Base-by-base conservation (phyloP, 2,329 filamentous ascomycete genomes). In the Apiospora rasikravindrae region DNA sequence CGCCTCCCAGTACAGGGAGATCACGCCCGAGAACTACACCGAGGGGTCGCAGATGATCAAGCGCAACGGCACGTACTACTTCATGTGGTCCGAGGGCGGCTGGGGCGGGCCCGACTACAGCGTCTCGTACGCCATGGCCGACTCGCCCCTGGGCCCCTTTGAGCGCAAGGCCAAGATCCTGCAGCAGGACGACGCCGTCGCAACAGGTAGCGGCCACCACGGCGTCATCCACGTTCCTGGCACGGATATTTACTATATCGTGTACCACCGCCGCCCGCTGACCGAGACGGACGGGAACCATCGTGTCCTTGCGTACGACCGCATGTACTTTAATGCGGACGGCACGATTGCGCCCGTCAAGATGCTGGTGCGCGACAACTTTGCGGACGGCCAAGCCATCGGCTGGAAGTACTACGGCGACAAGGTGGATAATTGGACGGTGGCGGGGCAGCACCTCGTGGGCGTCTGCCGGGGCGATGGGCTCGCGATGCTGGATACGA, bases 51-150 rank as follows among this genome's bases (percentile, higher is more conserved):
- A 82, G 78, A 83, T 86, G 82, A 74, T 85, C 73, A 85, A 84
- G 76, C 80, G 83, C 14, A 76, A 79, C 4, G 83, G 81, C 33
- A 76, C 78, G 3, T 85, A 85, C 75, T 85, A 85, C 73, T 81
- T 84, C 71, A 82, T 85, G 82, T 86, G 83, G 81, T 84, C 82
- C 44, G 83, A 84, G 53, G 84, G 84, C 26, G 81, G 77, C 69
- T 87, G 86, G 86, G 81, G 79, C 0, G 85, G 86, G 0, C 82
- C 84, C 10, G 83, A 84, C 69, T 85, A 85, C 72, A 81, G 81
- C 42, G 84, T 86, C n/a, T 82, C 81, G 45, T 85, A 85, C 71
- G 83, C 84, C 24, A 84, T 82, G 71, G 77, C 81, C 6, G 73
- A 79, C 64, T 82, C 81, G 13, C 82, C 84, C 8, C 76, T 81